Base-by-base conservation (phyloP, 1,284 basidiomycete species). In the Entoloma clypeatum region DNA sequence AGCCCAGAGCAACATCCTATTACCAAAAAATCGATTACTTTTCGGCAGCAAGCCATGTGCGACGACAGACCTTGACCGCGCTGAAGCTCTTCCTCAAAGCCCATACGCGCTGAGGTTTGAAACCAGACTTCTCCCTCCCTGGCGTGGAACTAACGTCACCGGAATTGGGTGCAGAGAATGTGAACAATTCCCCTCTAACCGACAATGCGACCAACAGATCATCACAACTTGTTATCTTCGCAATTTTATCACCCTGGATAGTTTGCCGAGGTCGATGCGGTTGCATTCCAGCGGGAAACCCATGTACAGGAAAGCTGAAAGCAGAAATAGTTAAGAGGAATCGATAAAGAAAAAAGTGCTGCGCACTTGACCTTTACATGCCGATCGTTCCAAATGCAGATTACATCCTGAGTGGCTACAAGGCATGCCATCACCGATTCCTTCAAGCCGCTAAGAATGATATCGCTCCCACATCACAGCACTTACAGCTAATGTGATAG, bases 81-180 rank as follows among this genome's bases (percentile, higher is more conserved):
- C 88, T 90, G 57, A 91, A 90, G 49, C 86, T 83, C 58, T 88
- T 91, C 44, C 90, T 72, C 41, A 96, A 66, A 0, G 88, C 86
- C 93, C 93, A 97, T 4, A 92, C 80, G n/a, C 92, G 79, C 59
- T 93, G 89, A 0, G 93, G 91, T 54, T 87, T 87, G 44, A 90
- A 75, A 22, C 48, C 48, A 5, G 39, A 32, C 25, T 45, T 52
- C 19, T 50, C 53, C 34, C 61, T 70, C 25, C 45, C 61, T 3
- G 54, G 34, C 13, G 48, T 25, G 13, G 47, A 51, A 19, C 57
- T 54, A 18, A 55, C 49, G 29, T 70, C 66, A 1, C 59, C 48
- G 6, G 62, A 45, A 17, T 59, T 50, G 0, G 75, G 65, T 1
- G 81, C 64, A 2, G 74, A 71, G 59, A 96, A 97, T 0, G 86